Base-by-base conservation (phyloP, 2,329 filamentous ascomycete genomes). In the Diaporthe batatas region DNA sequence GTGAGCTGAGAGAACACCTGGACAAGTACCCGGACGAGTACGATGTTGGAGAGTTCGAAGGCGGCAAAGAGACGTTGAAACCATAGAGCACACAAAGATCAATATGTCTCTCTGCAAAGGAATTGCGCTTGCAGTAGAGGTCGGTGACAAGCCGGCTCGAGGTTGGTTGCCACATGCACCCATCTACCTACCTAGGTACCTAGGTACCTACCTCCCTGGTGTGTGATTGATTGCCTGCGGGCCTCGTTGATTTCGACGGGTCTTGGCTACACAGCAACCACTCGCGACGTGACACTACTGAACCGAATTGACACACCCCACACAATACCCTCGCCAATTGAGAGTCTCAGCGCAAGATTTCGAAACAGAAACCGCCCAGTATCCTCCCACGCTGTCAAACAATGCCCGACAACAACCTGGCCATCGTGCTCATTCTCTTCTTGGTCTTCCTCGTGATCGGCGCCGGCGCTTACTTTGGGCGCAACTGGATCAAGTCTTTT, bases 1-100 rank as follows among this genome's bases (percentile, higher is more conserved):
- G 84, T 75, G 79, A 95, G 83, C 85, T 98, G 78, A 93, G 86
- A 79, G 88, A 90, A n/a, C 88, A 98, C 68, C 80, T 99, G 67
- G 91, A 96, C 77, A 91, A 88, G 77, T 99, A 98, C 84, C 95
- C 96, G 0, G 91, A 93, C 47, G 96, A 99, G 85, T 99, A 99
- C 82, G 95, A 98, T 82, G 80, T 81, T 1, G 77, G 75, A 2
- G 77, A 80, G 10, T 83, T 77, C 59, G 79, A 80, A 62, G 80
- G 78, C 0, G 81, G 81, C 0, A 78, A 74, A 64, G 77, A 78
- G 4, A 82, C 78, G 55, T 65, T 82, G 64, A 76, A 76, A 23
- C 76, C 77, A 72, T 71, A 74, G 72, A 53, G n/a, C 59, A 53
- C 2, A 21, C 10, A 5, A 36, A 42, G 11, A 21, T 6, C 29